Base-by-base conservation (phyloP, 495 filamentous ascomycete genomes). In the Penicillium steckii region DNA sequence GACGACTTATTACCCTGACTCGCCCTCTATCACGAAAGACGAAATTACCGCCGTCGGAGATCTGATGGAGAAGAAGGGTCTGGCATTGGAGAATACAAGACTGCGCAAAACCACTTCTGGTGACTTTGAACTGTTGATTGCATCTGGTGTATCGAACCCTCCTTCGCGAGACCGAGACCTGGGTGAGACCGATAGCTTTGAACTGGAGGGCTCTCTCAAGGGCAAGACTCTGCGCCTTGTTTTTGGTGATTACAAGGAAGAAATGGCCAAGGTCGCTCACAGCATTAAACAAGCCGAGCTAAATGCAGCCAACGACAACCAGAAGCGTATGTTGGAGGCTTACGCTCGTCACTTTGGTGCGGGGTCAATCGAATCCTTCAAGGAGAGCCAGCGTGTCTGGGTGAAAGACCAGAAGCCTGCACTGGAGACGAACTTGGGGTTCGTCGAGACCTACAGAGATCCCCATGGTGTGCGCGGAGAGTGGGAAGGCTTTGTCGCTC, bases 391-490 rank as follows among this genome's bases (percentile, higher is more conserved):
- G 67, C 79, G 91, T 44, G 83, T 84, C 56, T 98, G 94, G 94
- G 92, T 98, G 38, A 83, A 87, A 45, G 92, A 98, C 56, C 89
- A 92, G 52, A 87, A 90, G 13, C 94, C 94, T 6, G 85, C 81
- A 67, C 84, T 98, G 15, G 94, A 97, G 68, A 87, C 80, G 15
- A 93, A 97, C 66, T 83, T 97, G 49, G 94, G 94, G 1, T 98
- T 97, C 61, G 87, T 98, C 33, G 94, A 98, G 72, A 96, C 92
- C 0, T 98, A 97, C 64, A 82, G 94, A 44, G 94, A 98, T 65
- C 94, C 94, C 1, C 87, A 90, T 47, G 93, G 94, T 41, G 84
- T 96, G 9, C 79, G 93, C 45, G 92, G 89, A n/a, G 94, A 98
- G 65, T 98, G 94, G 94, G 93, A 97, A 68, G 93, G 91, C 1